phyloP scores from a whole-genome alignment of 2,329 filamentous ascomycete species.

The Canariomyces notabilis region DNA sequence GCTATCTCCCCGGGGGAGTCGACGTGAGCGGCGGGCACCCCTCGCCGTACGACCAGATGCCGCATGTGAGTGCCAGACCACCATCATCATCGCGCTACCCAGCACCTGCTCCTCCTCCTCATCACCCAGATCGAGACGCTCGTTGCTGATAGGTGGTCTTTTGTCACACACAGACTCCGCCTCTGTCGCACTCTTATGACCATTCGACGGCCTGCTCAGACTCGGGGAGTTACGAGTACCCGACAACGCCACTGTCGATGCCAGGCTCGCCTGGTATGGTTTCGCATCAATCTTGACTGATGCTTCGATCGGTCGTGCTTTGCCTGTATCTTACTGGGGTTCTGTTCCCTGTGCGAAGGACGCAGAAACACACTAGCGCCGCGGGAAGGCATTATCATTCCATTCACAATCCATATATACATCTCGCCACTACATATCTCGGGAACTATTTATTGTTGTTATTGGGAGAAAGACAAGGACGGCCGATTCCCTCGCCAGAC shows the following conservation, averaged over 20 bases:
- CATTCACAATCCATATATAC: background rate
- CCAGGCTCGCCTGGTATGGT: conserved; percentile 59
- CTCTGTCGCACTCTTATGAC: conserved; percentile 69
- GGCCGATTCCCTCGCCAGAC: background rate
- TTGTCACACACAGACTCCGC: conserved; percentile 63
- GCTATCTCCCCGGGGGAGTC: conserved; percentile 55
- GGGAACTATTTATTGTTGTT: background rate
- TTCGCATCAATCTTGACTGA: conserved; percentile 22
- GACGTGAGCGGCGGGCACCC: conserved; percentile 50
- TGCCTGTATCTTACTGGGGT: too few species aligned
- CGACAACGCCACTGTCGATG: conserved; percentile 69
- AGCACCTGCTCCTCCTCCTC: conserved; percentile 17
- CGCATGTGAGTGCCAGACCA: conserved; percentile 70
- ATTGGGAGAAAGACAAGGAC: background rate
- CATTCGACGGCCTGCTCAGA: conserved; percentile 61
- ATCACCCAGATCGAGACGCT: conserved; percentile 14
- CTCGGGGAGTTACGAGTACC: conserved; percentile 56
- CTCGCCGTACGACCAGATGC: conserved; percentile 61
- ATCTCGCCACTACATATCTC: background rate
- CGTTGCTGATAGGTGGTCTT: conserved; percentile 43
- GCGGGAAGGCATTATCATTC: background rate
- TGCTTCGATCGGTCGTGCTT: background rate
- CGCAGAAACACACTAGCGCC: too few species aligned
- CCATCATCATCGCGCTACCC: conserved; percentile 40
- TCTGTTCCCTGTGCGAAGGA: too few species aligned